Conservation (phyloP, 192 early-diverging fungal species). For the Gryganskiella cystojenkinii region DNA sequence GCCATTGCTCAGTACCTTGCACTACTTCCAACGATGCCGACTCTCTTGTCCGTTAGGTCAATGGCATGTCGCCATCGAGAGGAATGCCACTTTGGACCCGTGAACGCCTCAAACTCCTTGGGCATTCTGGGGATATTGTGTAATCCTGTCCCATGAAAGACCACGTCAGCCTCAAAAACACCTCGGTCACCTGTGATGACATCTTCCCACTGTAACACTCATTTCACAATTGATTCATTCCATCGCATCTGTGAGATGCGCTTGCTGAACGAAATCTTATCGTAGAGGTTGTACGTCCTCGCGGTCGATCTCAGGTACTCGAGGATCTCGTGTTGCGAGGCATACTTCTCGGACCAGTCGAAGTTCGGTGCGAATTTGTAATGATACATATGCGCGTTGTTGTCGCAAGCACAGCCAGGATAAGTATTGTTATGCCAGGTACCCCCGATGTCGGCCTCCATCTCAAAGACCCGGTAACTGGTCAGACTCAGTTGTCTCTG, state of each 20-base stretch:
- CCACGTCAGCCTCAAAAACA: slow-evolving; percentile 23
- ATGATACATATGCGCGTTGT: slow-evolving; percentile 46
- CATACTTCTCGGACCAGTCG: slow-evolving; percentile 47
- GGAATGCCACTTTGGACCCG: slow-evolving; percentile 45
- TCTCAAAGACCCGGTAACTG: slow-evolving; percentile 53
- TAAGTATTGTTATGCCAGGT: slow-evolving; percentile 56
- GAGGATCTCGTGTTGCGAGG: slow-evolving; percentile 4
- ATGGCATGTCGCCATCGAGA: slow-evolving; percentile 44
- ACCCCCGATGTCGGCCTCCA: slow-evolving; percentile 52
- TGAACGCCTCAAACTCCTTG: slow-evolving; percentile 34
- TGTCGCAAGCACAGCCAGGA: slow-evolving; percentile 60
- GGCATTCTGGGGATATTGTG: slow-evolving; percentile 35
- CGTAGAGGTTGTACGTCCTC: slow-evolving; percentile 20
- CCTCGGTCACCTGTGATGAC: not conserved
- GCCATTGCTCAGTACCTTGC: too few species aligned
- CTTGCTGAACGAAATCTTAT: slow-evolving; percentile 33
- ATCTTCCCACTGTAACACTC: slow-evolving; percentile 26
- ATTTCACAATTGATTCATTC: slow-evolving; percentile 3
- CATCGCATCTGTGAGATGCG: slow-evolving; percentile 8
- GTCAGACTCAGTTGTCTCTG: slow-evolving; percentile 48
- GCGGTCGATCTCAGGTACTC: slow-evolving; percentile 22
- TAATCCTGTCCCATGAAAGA: slow-evolving; percentile 45
- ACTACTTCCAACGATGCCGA: slow-evolving; percentile 53
- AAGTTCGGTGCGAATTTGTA: slow-evolving; percentile 55
- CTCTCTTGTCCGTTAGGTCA: slow-evolving; percentile 44